phyloP scores from a whole-genome alignment of 352 stramenopile genomes.

The Globisporangium middletonii region DNA sequence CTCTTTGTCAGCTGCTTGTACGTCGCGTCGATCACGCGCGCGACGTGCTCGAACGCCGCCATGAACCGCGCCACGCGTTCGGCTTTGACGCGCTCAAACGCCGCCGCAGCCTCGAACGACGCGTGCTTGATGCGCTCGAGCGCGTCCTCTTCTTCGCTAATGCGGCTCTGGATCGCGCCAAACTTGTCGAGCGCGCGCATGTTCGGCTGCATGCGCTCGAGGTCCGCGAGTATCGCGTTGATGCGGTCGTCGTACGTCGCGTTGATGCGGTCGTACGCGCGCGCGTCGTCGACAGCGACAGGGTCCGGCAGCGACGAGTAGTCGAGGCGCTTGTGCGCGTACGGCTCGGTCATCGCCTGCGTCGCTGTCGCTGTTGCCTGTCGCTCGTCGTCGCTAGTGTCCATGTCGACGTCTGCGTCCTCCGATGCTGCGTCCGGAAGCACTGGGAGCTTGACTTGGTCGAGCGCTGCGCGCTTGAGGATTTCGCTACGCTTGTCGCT shows the following conservation, averaged over 20 bases:
- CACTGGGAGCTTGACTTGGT: constrained; percentile 92
- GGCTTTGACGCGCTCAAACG: constrained; percentile 78
- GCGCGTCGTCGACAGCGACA: constrained; percentile 63
- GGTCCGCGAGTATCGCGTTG: constrained; percentile 51
- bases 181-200: constrained; percentile 93
- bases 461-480: constrained; percentile 91
- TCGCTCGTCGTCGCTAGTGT: constrained; percentile 5
- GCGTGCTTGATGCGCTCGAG: constrained; percentile 67
- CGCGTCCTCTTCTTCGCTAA: constrained; percentile 75
- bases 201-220: constrained; percentile 97
- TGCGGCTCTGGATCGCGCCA: constrained; percentile 76
- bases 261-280: constrained; percentile 86
- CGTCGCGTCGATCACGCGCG: constrained; percentile 90
- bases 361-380: constrained; percentile 11
- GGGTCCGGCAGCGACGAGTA: constrained; percentile 83
- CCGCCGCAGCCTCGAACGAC: constrained; percentile 45
- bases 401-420: constrained; percentile 48
- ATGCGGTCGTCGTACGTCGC: constrained; percentile 63
- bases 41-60: constrained; percentile 94
- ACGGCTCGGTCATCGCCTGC: constrained; percentile 30
- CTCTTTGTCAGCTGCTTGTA: constrained; percentile 98
- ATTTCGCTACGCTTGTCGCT: constrained; percentile 94
- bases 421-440: constrained; percentile 10
- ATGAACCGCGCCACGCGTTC: constrained; percentile 81
- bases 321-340: constrained; percentile 73